Conservation (phyloP, 257 asterid genomes). For the Jacaranda copaia region DNA sequence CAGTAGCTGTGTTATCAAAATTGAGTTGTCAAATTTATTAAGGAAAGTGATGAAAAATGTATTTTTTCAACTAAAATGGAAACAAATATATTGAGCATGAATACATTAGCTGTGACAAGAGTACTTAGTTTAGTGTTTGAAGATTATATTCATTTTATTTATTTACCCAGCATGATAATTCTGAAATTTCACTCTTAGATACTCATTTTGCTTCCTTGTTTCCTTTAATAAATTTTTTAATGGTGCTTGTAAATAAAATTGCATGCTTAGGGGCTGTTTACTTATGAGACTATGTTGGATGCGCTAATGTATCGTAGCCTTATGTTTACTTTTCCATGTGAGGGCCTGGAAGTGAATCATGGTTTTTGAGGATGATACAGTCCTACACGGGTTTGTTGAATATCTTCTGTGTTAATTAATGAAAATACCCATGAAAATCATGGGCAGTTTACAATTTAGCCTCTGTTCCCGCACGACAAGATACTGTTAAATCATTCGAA, state of each 20-base stretch:
- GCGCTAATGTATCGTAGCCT: too few relatives aligned
- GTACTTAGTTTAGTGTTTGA: background rate
- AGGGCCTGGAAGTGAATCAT: too few relatives aligned
- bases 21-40: background rate
- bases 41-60: slow-evolving; percentile 1
- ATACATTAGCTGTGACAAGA: slow-evolving; percentile 13
- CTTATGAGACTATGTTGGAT: too few relatives aligned
- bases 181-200: slow-evolving; percentile 8
- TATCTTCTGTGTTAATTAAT: too few relatives aligned
- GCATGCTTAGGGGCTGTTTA: background rate
- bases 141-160: background rate
- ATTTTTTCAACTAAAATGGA: background rate
- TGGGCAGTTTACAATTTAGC: too few relatives aligned
- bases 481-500: too few relatives aligned
- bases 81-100: slow-evolving; percentile 4
- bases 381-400: too few relatives aligned
- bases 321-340: too few relatives aligned
- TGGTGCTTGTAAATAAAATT: background rate
- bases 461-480: too few relatives aligned
- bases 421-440: too few relatives aligned
- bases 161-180: slow-evolving; percentile 5
- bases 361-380: too few relatives aligned
- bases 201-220: background rate
- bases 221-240: too few relatives aligned
- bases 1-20: background rate